Evolutionary conservation across 306 rosid genomes (phyloP).

Genomic region (Malus fusca): DNA sequence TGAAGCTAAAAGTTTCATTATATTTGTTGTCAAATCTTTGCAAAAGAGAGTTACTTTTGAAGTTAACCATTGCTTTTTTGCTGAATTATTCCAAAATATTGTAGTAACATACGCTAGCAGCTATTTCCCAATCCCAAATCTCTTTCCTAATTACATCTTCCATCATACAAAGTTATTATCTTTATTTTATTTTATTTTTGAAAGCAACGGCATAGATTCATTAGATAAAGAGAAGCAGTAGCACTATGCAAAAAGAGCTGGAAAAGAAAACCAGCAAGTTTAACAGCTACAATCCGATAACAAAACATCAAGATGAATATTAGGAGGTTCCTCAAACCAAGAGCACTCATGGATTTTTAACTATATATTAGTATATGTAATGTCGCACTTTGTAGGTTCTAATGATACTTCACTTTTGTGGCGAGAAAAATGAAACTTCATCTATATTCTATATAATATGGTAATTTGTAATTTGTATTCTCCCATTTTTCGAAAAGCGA

Average conservation of each 20-base stretch:
- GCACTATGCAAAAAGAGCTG: too few species aligned
- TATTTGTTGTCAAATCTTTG: neutral
- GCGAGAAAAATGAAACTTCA: neutral
- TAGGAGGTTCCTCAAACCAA: too few species aligned
- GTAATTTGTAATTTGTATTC: neutral
- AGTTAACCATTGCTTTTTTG: neutral
- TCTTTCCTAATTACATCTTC: neutral
- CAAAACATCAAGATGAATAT: too few species aligned
- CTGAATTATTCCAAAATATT: neutral
- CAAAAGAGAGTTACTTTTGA: neutral
- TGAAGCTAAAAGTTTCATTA: neutral
- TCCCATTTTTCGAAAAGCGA: neutral
- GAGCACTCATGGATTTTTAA: too few species aligned
- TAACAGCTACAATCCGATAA: too few species aligned
- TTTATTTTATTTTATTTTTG: too few species aligned
- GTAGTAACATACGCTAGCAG: neutral
- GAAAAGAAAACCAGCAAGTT: too few species aligned
- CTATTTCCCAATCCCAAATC: neutral
- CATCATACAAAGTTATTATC: neutral
- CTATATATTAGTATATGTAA: neutral
- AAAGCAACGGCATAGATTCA: too few species aligned
- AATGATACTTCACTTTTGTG: too few species aligned
- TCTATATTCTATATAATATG: neutral
- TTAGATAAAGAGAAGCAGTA: too few species aligned
- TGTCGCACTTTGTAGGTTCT: neutral